Base-by-base conservation (phyloP, 805 yeast species). In the Yarrowia hollandica region DNA sequence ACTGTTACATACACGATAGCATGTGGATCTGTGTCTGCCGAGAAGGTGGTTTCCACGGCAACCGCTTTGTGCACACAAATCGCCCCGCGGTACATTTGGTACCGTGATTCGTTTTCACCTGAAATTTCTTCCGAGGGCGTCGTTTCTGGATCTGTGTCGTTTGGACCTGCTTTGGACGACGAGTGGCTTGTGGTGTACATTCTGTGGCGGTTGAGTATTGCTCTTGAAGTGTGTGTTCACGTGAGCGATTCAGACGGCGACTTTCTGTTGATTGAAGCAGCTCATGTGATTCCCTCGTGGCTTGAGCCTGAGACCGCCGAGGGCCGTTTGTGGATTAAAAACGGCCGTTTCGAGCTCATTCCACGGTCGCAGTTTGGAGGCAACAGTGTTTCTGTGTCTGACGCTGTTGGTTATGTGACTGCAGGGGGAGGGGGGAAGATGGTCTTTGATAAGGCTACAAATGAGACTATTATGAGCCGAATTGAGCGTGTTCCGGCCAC, bases 161-260 rank as follows among this genome's bases (percentile, higher is more conserved):
- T 63, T 44, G 72, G 70, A n/a, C 71, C 65, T 28, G 63, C 67
- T 52, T 37, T 66, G n/a, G 70, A 66, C 35, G 73, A 70, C 61
- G 72, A 71, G 41, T 67, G 70, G 69, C 50, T 67, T 22, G 63
- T 69, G 25, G 67, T 69, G 25, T 67, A 62, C 48, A 54, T 68
- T 8, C 64, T 70, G 30, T 60, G 61, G 9, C 60, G 62, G 38
- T 54, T 68, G 10, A 62, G 63, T n/a, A 28, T 22, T n/a, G 30
- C 22, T 37, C 59, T 59, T 12, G 60, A 63, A 5, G 62, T 64
- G 5, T 61, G 34, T 34, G 55, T 63, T 15, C 59, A 62, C 33
- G 55, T 70, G 19, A 38, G 74, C 61, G 88, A 83, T 64, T 75
- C 77, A 1, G 85, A 81, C 44, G 82, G 84, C 7, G 89, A 85